Evolutionary conservation across 306 rosid species (phyloP), one percentile per base, ranked within the genome.

Genomic region (Argentina anserina): DNA sequence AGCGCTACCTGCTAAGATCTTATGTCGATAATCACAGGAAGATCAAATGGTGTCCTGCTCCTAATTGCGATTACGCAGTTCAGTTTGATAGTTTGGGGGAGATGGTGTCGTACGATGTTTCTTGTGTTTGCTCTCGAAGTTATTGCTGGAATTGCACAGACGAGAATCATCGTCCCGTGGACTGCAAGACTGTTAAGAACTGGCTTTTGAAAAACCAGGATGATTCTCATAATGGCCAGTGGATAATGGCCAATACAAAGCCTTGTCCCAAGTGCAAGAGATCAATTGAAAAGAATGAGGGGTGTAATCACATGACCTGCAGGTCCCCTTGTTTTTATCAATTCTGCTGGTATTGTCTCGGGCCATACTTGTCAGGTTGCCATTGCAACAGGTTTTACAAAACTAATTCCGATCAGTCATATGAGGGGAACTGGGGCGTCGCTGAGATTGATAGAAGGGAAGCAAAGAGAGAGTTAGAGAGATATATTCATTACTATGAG

Each of bases 31-130:
- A 46, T 2, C 40, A 20, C 10, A 45, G 9, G 58, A 10, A 45
- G 58, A 67, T 67, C 56, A 67, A 67, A 17, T 67, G 71, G 71
- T 42, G 71, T 28, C 71, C 71, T 42, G 40, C 71, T 15, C 71
- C 56, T n/a, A 28, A 43, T 8, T 67, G 71, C 29, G 8, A 43
- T 4, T 43, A 28, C 25, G 56, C 71, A 3, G 3, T 67, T 14
- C 18, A 45, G 31, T 67, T 67, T 26, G 33, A 67, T 8, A 36
- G 15, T 25, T 12, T 14, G 7, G 9, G 4, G 15, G 9, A 6
- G 3, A 58, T 28, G 36, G 36, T 13, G 36, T 58, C 63, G 11
- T 67, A 26, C 17, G 40, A 43, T 28, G 71, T 67, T 7, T 25
- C 25, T 15, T 67, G 56, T 31, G 25, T 15, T 43, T 43, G 71